These are phyloP conservation scores for Austroboletus eburneus DNA, from an alignment of 768 basidiomycete genomes.

Conservation along the genomic window DNA sequence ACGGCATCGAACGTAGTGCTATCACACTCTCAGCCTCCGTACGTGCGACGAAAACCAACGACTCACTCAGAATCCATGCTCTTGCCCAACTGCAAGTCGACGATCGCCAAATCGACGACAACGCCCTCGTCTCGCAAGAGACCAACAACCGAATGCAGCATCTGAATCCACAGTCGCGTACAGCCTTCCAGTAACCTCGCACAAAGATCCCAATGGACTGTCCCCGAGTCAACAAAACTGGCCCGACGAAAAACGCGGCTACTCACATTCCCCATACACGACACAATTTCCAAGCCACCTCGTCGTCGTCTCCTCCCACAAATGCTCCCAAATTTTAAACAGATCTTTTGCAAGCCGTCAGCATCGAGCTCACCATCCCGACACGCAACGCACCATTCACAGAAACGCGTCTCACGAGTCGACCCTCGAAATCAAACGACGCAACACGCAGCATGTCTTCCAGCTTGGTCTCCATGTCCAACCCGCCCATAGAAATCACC, in stretches of 20 bases:
- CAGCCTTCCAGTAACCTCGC: slow-evolving; percentile 40
- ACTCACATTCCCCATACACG: slow-evolving; percentile 46
- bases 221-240: neutral
- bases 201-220: slow-evolving; percentile 59
- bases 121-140: slow-evolving; percentile 28
- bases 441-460: slow-evolving; percentile 37
- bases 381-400: slow-evolving; percentile 49
- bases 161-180: slow-evolving; percentile 38
- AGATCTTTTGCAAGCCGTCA: slow-evolving; percentile 14
- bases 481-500: slow-evolving; percentile 45
- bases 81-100: slow-evolving; percentile 31
- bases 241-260: neutral
- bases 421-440: slow-evolving; percentile 54
- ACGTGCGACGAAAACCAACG: neutral
- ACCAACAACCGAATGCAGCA: slow-evolving; percentile 26
- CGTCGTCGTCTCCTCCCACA: slow-evolving; percentile 20
- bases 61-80: slow-evolving; percentile 41
- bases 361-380: no score
- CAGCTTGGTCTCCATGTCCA: slow-evolving; percentile 59
- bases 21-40: slow-evolving; percentile 1
- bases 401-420: slow-evolving; percentile 44
- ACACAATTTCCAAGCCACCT: slow-evolving; percentile 22
- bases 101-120: slow-evolving; percentile 24
- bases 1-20: slow-evolving; percentile 25
- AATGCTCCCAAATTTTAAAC: slow-evolving; percentile 21